phyloP scores from a whole-genome alignment of 148 eudicot genomes.

The Linanthus parryae region DNA sequence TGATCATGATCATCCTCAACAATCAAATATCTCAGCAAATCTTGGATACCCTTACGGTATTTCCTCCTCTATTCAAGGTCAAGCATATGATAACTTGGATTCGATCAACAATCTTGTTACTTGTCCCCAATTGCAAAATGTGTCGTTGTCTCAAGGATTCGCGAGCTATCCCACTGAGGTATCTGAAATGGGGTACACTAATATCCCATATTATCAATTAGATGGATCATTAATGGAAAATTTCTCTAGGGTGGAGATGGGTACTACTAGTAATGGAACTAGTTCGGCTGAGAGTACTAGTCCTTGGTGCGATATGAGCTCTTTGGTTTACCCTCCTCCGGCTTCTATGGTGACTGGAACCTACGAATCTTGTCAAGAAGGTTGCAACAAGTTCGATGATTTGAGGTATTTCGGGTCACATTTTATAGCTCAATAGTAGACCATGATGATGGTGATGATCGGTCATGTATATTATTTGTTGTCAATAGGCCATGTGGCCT shows the following conservation, averaged over 20 bases:
- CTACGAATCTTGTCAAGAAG: constrained; percentile 24
- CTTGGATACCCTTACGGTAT: constrained; percentile 9
- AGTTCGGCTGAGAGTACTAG: constrained; percentile 36
- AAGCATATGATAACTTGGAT: constrained; percentile 15
- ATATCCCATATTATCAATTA: constrained; percentile 10
- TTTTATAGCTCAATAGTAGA: constrained; percentile 8
- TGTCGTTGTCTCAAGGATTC: constrained; percentile 25
- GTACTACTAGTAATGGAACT: constrained; percentile 18
- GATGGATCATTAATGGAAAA: constrained; percentile 32
- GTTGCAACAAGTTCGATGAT: constrained; percentile 10
- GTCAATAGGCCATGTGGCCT: background rate
- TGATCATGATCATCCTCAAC: constrained; percentile 14
- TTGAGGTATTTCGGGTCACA: constrained; percentile 9
- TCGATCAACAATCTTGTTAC: constrained; percentile 4
- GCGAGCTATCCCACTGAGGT: constrained; percentile 22
- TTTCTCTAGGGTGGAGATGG: constrained; percentile 20
- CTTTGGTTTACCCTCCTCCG: constrained; percentile 29
- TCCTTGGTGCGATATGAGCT: constrained; percentile 32
- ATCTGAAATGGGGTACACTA: constrained; percentile 19
- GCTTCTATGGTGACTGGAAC: too few species aligned
- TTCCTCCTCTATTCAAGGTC: constrained; percentile 15
- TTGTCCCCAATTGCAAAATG: constrained; percentile 17
- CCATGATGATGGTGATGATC: constrained; percentile 20
- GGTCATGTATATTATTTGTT: background rate
- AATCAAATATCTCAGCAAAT: constrained; percentile 8